Evolutionary conservation across 1,284 basidiomycete genomes (phyloP).

Genomic region (Thelephora terrestris): DNA sequence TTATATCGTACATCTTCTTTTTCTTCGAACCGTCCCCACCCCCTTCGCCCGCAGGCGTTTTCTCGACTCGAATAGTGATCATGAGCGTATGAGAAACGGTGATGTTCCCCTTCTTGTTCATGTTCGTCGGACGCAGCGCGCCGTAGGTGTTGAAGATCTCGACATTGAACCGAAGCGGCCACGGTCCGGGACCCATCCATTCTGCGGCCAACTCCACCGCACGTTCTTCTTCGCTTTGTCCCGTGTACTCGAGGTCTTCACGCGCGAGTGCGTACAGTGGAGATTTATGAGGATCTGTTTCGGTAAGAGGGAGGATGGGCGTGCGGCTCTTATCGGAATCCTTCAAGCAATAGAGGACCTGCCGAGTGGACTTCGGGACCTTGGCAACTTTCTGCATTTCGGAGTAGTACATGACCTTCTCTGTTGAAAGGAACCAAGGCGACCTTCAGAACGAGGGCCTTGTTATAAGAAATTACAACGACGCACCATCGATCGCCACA

Average conservation of each 20-base stretch:
- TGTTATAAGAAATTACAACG: background rate
- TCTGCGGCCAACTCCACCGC: conserved; percentile 43
- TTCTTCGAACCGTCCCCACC: conserved; percentile 60
- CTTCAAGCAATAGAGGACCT: conserved; percentile 62
- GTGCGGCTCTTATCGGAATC: conserved; percentile 36
- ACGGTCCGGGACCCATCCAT: conserved; percentile 68
- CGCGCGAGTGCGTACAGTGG: conserved; percentile 35
- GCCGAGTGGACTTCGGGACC: conserved; percentile 61
- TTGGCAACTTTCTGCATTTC: conserved; percentile 64
- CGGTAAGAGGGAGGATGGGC: conserved; percentile 59
- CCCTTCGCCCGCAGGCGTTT: conserved; percentile 25
- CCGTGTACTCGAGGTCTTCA: conserved; percentile 31
- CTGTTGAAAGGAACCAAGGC: conserved; percentile 26
- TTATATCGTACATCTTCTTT: conserved; percentile 83
- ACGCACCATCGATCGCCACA: conserved; percentile 75
- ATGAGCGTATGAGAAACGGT: conserved; percentile 74
- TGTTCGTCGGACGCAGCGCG: conserved; percentile 70
- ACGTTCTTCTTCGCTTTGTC: background rate
- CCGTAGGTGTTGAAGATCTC: conserved; percentile 47
- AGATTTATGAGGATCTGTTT: conserved; percentile 43
- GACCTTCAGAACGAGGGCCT: background rate
- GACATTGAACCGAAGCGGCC: conserved; percentile 51
- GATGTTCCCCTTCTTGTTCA: conserved; percentile 76
- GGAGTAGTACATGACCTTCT: conserved; percentile 74
- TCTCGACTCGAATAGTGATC: conserved; percentile 77